These are phyloP conservation scores for Penicillium sp. DNA, from an alignment of 2,329 filamentous ascomycete species.

Conservation along the genomic window DNA sequence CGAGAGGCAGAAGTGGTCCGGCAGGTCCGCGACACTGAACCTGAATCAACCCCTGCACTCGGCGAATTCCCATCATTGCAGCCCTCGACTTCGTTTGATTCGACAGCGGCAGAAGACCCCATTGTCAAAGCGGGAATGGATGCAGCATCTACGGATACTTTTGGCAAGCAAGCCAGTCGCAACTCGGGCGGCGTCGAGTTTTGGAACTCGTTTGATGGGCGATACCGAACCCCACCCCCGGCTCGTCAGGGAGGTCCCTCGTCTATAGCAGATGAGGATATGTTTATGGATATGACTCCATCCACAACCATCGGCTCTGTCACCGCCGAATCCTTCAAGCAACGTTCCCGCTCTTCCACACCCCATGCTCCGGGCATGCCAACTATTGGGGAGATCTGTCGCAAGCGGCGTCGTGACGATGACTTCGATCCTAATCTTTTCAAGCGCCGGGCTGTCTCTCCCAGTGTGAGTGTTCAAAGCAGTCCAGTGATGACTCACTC, in stretches of 20 bases:
- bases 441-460: slow-evolving; percentile 87
- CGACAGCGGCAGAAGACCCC: slow-evolving; percentile 13
- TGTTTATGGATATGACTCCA: slow-evolving; percentile 41
- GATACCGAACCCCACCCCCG: slow-evolving; percentile 63
- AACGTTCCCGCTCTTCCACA: slow-evolving; percentile 41
- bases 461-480: slow-evolving; percentile 86
- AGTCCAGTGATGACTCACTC: slow-evolving; percentile 80
- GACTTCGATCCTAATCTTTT: slow-evolving; percentile 85
- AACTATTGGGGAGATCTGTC: slow-evolving; percentile 70
- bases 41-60: slow-evolving; percentile 46
- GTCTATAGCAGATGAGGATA: slow-evolving; percentile 45
- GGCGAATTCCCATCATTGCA: slow-evolving; percentile 51
- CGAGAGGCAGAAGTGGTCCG: slow-evolving; percentile 94
- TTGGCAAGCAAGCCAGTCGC: slow-evolving; percentile 70
- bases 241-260: slow-evolving; percentile 57
- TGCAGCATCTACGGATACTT: slow-evolving; percentile 62
- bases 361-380: slow-evolving; percentile 44
- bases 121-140: slow-evolving; percentile 33
- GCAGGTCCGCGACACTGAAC: slow-evolving; percentile 88
- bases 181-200: slow-evolving; percentile 71
- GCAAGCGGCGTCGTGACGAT: slow-evolving; percentile 82
- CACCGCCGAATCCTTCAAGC: slow-evolving; percentile 30
- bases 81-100: slow-evolving; percentile 32
- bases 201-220: slow-evolving; percentile 77
- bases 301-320: slow-evolving; percentile 31